Evolutionary conservation across 768 basidiomycete genomes (phyloP), one percentile per base, ranked within the genome.

Genomic region (Phlegmacium glaucopus): DNA sequence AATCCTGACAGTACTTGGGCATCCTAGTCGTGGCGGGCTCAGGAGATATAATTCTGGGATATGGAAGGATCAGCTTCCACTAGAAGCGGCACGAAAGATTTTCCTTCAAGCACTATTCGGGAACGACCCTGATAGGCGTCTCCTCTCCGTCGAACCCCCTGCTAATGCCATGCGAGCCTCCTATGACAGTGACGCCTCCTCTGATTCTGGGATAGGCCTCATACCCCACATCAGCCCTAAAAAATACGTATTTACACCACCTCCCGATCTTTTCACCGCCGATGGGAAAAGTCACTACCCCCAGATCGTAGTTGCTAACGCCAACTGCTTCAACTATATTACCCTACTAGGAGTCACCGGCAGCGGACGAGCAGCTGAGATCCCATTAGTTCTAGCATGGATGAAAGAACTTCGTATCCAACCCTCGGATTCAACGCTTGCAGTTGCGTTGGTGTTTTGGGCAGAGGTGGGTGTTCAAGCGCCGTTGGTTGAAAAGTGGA

Each of bases 361-460:
- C 6, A 41, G 45, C n/a, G 50, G 45, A 6, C 52, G 70, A 2
- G 71, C 77, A 8, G 58, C 65, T 0, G 85, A 90, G 62, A 83
- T 93, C 25, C 83, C 89, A 0, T 71, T 77, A 10, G 71, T 72
- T 10, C 62, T 93, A 1, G 79, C 78, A 15, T 91, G 91, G 88
- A 90, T 90, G 88, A 74, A 76, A 6, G 71, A 69, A 12, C 54
- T 90, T 32, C 62, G 62, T 0, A 65, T 91, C 9, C 32, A 42
- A 36, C 88, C 89, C 1, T 68, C 70, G n/a, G 62, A 58, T 22
- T 64, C 70, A 34, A 84, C 85, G 12, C 63, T 93, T 10, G 76
- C 81, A 1, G 59, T 81, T 0, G 79, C 81, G 16, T 59, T 93
- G 42, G 79, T 82, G 38, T 78, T 86, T 49, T 90, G 88, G 80